Percentiles rank a stretch among this genome's conserved stretches.
Conservation (phyloP, 345 rosid genomes). For the Eucalyptus pauciflora region DNA sequence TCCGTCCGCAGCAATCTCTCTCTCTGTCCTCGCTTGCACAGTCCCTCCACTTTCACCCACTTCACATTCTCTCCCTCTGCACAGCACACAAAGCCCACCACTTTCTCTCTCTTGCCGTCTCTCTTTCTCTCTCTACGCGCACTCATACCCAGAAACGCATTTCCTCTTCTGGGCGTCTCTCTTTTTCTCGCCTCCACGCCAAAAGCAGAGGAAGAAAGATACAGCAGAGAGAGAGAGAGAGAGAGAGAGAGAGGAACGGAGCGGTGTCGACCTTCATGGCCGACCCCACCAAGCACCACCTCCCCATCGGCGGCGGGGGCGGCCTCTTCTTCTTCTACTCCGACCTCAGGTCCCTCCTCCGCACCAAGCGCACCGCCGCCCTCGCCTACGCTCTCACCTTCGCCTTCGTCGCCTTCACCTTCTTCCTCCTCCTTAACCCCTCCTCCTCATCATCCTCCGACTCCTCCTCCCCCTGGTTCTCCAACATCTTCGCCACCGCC, state of each 20-base stretch:
- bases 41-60: not conserved
- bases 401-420: conserved; percentile 54
- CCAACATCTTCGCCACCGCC: conserved; percentile 24
- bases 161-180: not conserved
- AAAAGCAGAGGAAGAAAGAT: not conserved
- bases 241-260: not conserved
- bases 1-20: not conserved
- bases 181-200: not conserved
- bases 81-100: not conserved
- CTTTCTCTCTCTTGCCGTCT: not conserved
- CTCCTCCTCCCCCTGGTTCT: conserved; percentile 41
- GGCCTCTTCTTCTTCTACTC: conserved; percentile 19
- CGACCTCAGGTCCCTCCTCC: conserved; percentile 26
- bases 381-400: conserved; percentile 56
- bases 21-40: not conserved
- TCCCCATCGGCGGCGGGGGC: conserved; percentile 17
- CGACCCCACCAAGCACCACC: conserved; percentile 37
- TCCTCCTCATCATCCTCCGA: conserved; percentile 38
- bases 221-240: not conserved
- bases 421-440: conserved; percentile 57
- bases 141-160: not conserved
- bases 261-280: conserved; percentile 23
- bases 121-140: not conserved
- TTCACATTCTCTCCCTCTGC: not conserved
- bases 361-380: conserved; percentile 39